Evolutionary conservation across 306 rosid species (phyloP).

Genomic region (Prunus dulcis): DNA sequence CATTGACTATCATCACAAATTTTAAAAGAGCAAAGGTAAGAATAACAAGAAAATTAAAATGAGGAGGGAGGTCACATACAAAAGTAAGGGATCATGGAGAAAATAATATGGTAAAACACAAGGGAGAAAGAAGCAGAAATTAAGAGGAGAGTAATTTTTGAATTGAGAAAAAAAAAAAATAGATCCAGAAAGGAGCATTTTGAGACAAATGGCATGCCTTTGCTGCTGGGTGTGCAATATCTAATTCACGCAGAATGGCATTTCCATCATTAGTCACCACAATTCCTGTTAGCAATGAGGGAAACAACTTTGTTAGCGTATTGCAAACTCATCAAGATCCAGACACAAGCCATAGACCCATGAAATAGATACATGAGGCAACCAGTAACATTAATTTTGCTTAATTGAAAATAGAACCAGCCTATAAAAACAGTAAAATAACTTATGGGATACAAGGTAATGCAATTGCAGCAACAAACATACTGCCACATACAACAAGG

Average conservation of each 20-base stretch:
- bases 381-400: neutral
- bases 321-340: neutral
- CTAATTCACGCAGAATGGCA: slow-evolving; percentile 91
- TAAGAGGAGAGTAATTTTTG: neutral
- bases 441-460: neutral
- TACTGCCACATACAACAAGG: neutral
- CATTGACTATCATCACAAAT: slow-evolving; percentile 63
- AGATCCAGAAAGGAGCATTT: neutral
- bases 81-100: neutral
- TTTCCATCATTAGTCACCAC: slow-evolving; percentile 99
- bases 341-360: neutral
- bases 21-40: neutral
- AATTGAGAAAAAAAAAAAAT: neutral
- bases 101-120: neutral
- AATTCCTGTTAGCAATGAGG: slow-evolving; percentile 52
- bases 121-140: neutral
- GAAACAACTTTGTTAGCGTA: slow-evolving; percentile 1
- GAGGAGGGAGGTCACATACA: neutral
- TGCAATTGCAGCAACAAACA: neutral
- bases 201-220: slow-evolving; percentile 51
- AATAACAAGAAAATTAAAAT: slow-evolving; percentile 13
- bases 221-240: slow-evolving; percentile 97
- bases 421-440: neutral
- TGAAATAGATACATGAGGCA: neutral
- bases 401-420: neutral